phyloP scores from a whole-genome alignment of 2,329 filamentous ascomycete genomes.

The Colletotrichum tamarilloi region DNA sequence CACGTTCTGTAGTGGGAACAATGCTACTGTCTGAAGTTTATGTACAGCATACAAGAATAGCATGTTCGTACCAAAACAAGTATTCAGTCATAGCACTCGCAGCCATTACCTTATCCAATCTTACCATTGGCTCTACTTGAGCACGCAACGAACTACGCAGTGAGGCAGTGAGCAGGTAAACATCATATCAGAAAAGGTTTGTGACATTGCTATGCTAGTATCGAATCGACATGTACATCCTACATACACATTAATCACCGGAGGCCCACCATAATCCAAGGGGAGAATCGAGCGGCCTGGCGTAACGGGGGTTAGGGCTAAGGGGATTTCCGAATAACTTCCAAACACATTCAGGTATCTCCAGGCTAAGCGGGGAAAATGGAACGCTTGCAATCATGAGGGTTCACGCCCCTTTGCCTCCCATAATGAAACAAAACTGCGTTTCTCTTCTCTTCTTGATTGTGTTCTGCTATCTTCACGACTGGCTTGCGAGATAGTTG shows the following conservation, averaged over 20 bases:
- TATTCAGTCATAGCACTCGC: not conserved
- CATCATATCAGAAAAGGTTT: not conserved
- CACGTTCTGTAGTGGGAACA: not conserved
- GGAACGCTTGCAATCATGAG: conserved; percentile 25
- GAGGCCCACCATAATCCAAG: conserved; percentile 2
- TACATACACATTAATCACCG: conserved; percentile 29
- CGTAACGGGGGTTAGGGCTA: not conserved
- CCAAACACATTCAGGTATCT: conserved; percentile 22
- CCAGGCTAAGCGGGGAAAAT: conserved; percentile 20
- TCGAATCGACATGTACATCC: conserved; percentile 22
- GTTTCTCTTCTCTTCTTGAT: conserved; percentile 3
- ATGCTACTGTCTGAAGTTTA: not conserved
- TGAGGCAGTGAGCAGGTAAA: not conserved
- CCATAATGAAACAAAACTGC: conserved; percentile 16
- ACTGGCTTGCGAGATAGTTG: conserved; percentile 66
- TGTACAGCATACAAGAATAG: not conserved
- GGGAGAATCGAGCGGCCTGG: not conserved
- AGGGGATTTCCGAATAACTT: not conserved
- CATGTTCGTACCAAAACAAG: not conserved
- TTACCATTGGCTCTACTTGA: not conserved
- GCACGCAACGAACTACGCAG: too few species aligned
- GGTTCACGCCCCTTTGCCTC: conserved; percentile 19
- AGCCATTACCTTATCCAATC: not conserved
- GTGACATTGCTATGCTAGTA: conserved; percentile 23
- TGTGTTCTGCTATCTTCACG: conserved; percentile 45